Evolutionary conservation across 495 filamentous ascomycete genomes (phyloP).

Genomic region (Annulohypoxylon stygium): DNA sequence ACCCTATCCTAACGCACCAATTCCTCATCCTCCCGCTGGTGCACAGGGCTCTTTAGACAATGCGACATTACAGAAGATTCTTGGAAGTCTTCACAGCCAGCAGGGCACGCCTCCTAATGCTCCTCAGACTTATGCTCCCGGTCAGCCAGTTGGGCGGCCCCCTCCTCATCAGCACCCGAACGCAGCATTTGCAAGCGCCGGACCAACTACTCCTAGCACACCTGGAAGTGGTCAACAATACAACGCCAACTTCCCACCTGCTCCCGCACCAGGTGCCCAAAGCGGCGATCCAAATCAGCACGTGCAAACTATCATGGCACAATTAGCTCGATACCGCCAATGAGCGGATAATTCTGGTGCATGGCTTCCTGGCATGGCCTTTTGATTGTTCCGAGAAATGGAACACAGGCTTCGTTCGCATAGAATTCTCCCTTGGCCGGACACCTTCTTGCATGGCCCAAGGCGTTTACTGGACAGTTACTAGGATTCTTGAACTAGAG

Average conservation of each 20-base stretch:
- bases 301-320: constrained; percentile 66
- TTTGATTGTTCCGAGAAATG: background rate
- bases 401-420: background rate
- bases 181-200: constrained; percentile 30
- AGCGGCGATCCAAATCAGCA: constrained; percentile 53
- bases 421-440: background rate
- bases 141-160: constrained; percentile 16
- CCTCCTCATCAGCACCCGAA: constrained; percentile 20
- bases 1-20: constrained; percentile 31
- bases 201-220: constrained; percentile 44
- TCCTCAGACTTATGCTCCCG: background rate
- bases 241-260: constrained; percentile 38
- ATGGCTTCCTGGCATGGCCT: background rate
- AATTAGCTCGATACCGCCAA: constrained; percentile 61
- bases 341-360: constrained; percentile 37
- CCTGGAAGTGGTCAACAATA: constrained; percentile 31
- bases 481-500: background rate
- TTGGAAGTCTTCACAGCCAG: constrained; percentile 71
- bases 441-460: background rate
- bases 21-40: constrained; percentile 20
- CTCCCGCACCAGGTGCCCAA: constrained; percentile 46
- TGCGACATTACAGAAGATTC: constrained; percentile 76
- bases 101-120: constrained; percentile 45
- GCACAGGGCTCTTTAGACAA: constrained; percentile 71
- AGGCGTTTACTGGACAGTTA: background rate